Percentiles rank a stretch among this genome's conserved stretches.
These are phyloP conservation scores for Tetratostichococcus sp. DNA, from an alignment of 139 green algal species.

Conservation along the genomic window DNA sequence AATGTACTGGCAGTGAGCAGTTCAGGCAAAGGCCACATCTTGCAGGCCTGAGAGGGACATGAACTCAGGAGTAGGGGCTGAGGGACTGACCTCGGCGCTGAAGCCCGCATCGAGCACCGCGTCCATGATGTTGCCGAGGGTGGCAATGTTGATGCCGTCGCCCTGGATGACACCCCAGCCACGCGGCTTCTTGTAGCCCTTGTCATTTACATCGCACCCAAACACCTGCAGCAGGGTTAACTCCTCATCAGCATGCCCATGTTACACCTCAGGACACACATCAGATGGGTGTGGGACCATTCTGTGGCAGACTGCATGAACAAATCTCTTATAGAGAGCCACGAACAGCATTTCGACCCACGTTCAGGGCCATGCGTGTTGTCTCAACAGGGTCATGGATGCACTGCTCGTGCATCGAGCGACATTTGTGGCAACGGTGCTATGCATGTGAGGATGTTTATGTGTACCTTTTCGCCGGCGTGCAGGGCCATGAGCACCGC, in stretches of 20 bases:
- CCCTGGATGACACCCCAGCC: slow-evolving; percentile 85
- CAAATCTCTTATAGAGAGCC: too few species aligned
- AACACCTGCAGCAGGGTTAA: slow-evolving; percentile 42
- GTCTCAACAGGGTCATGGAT: slow-evolving; percentile 78
- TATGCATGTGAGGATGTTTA: too few species aligned
- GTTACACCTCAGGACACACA: too few species aligned
- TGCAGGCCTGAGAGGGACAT: too few species aligned
- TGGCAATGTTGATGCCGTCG: slow-evolving; percentile 67
- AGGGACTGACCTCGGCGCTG: slow-evolving; percentile 54
- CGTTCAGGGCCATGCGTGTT: slow-evolving; percentile 55
- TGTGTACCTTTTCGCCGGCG: slow-evolving; percentile 45
- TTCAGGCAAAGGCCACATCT: too few species aligned
- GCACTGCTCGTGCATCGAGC: too few species aligned
- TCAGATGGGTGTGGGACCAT: too few species aligned
- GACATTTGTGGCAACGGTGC: slow-evolving; percentile 13
- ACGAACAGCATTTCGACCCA: slow-evolving; percentile 27
- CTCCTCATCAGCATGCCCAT: too few species aligned
- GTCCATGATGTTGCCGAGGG: slow-evolving; percentile 59
- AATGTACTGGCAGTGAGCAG: too few species aligned
- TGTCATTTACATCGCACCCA: slow-evolving; percentile 62
- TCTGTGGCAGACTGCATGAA: too few species aligned
- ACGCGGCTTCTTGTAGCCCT: slow-evolving; percentile 61
- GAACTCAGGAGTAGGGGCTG: too few species aligned
- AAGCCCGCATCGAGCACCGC: slow-evolving; percentile 64
- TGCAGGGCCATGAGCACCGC: slow-evolving; percentile 60